Evolutionary conservation across 106 monocot genomes (phyloP), one percentile per base, ranked within the genome.

Genomic region (Dioscorea dumetorum): DNA sequence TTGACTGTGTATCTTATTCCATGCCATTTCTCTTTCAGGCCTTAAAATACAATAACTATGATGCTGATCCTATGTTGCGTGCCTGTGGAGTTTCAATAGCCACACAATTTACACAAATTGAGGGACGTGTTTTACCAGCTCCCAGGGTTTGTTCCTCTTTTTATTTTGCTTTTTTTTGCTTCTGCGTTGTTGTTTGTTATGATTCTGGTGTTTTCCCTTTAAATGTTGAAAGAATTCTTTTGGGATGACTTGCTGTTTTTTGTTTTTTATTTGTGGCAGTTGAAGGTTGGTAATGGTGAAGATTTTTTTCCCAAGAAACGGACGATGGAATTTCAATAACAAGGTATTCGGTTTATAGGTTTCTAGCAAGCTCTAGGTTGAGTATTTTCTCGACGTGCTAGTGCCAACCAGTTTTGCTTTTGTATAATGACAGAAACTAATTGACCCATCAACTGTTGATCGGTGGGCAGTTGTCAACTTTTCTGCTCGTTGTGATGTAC

Each of bases 251-350:
- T 51, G 51, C 51, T 51, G 12, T 52, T 33, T 72, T 17, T 57
- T 53, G 57, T 2, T 20, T 52, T 33, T 12, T 22, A 2, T 6
- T 50, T 68, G 4, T 28, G 54, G 57, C 76, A 99, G 99, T 69
- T 99, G 33, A 93, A 81, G 58, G 83, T 86, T 8, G 99, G 93
- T 3, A 93, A 95, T 61, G 88, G 87, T n/a, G 89, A 87, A 41
- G 83, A 93, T 58, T 79, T 99, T n/a, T 69, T 22, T 78, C 4
- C 81, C 99, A 13, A 73, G 81, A 2, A 87, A 90, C 76, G 99
- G 99, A 8, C 62, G 99, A 22, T 99, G 99, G 99, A 99, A 99
- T 73, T 99, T 99, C 24, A 99, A 87, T 65, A 85, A 93, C 58
- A 99, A 90, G 89, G 97, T 97, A 21, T 57, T 21, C 22, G 70